Evolutionary conservation across 768 basidiomycete genomes (phyloP), one percentile per base, ranked within the genome.

Genomic region (Lanmaoa rubissima): DNA sequence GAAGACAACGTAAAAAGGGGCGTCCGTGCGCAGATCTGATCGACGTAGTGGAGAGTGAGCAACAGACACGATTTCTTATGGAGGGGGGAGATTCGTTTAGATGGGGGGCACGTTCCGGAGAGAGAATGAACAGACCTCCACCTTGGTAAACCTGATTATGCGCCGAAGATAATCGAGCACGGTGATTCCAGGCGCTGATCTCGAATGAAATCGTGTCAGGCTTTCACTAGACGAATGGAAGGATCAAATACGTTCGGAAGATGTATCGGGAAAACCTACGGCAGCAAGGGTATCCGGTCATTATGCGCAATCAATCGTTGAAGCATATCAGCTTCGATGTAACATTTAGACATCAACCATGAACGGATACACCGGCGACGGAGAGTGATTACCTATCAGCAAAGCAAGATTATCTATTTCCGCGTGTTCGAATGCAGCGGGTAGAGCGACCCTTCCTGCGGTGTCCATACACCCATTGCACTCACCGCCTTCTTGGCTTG

Each of bases 181-280:
- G 60, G 80, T 82, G 73, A 98, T 98, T 58, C 77, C 80, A 43
- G 97, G 96, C 6, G 94, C 82, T 10, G 94, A 85, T 63, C 95
- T 84, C 34, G 95, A 98, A 75, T 99, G 97, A 72, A 99, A 99
- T 53, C 95, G 88, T 45, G 97, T 98, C 60, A 99, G 81, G 61
- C 87, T 85, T 77, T 92, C 90, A 34, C 92, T 94, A 69, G 43
- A 51, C 56, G 60, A 54, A 61, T 16, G 14, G 52, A 65, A 47
- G 57, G 54, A 68, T 65, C 57, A 59, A 64, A 68, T 61, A 53
- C 40, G 60, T 55, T 52, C 47, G 39, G 43, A 59, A 58, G 35
- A 52, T 3, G 48, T 57, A 60, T 55, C 57, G 45, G 61, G 43
- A 60, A 46, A 55, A 78, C 84, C 65, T 78, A 93, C 84, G 93